Base-by-base conservation (phyloP, 305 asterid genomes). In the Ilex paraguariensis region DNA sequence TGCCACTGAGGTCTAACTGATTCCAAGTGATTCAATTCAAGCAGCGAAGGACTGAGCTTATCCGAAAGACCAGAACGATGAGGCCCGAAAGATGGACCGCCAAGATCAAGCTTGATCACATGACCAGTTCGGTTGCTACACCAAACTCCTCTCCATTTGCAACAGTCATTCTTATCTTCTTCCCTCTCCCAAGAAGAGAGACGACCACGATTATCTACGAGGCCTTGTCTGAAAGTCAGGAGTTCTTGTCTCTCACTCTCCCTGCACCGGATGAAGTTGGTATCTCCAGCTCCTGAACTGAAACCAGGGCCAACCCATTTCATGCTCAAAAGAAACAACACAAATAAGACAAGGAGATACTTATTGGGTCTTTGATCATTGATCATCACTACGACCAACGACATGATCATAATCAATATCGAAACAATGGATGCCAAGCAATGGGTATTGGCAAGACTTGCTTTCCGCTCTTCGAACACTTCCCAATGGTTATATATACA, bases 121-220 rank as follows among this genome's bases (percentile, higher is more conserved):
- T 58, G 51, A 58, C 10, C 40, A 58, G 62, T 58, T 7, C 13
- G 28, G 62, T 58, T 58, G 13, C 40, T n/a, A 45, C 62, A 58
- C 7, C 6, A 28, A 10, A 58, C 30, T 6, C 62, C 62, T 33
- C 46, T 58, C 62, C 62, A 58, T 58, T 58, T 31, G 46, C 61
- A 57, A 12, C 48, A 57, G 10, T 57, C 61, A 17, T 17, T 33
- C 7, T 36, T 57, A 42, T 36, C 14, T 57, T 57, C 61, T n/a
- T 36, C 46, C 0, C 17, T 57, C 12, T 49, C 46, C 61, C 48
- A 57, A 36, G 61, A 57, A n/a, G 48, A 36, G 16, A 57, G 61
- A 11, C 61, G 44, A 42, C 28, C 17, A 33, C 12, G 14, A 30
- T 32, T 42, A 15, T 57, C 61, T 10, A 57, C 46, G 5, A 57